Evolutionary conservation across 176 grass and related monocot species (phyloP).

Genomic region (Carex littledalei): DNA sequence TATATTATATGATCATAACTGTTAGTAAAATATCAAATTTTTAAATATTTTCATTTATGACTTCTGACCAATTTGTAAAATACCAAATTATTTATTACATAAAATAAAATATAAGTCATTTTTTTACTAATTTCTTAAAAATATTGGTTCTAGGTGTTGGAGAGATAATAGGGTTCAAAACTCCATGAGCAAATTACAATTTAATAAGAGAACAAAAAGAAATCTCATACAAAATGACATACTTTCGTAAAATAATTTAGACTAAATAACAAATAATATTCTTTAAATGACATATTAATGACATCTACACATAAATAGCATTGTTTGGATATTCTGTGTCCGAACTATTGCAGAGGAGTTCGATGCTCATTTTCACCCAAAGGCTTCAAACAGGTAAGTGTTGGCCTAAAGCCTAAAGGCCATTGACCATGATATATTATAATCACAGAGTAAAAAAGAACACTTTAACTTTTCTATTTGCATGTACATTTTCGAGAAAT

Average conservation of each 20-base stretch:
- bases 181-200: not conserved
- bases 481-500: slow-evolving; percentile 24
- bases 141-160: not conserved
- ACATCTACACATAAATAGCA: too few relatives aligned
- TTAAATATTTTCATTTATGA: not conserved
- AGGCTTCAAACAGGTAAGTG: slow-evolving; percentile 14
- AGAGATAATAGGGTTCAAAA: not conserved
- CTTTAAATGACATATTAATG: too few relatives aligned
- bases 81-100: not conserved
- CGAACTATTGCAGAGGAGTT: slow-evolving; percentile 8
- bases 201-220: not conserved
- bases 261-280: too few relatives aligned
- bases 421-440: slow-evolving; percentile 51
- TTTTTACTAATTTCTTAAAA: not conserved
- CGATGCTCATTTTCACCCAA: not conserved
- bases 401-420: slow-evolving; percentile 17
- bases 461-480: slow-evolving; percentile 31
- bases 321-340: not conserved
- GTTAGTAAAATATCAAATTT: not conserved
- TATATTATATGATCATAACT: not conserved
- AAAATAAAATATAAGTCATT: not conserved
- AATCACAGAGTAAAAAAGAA: slow-evolving; percentile 31
- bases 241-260: too few relatives aligned
- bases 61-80: not conserved
- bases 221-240: too few relatives aligned